Evolutionary conservation across 2,329 filamentous ascomycete species (phyloP).

Genomic region (Diatrype stigma): DNA sequence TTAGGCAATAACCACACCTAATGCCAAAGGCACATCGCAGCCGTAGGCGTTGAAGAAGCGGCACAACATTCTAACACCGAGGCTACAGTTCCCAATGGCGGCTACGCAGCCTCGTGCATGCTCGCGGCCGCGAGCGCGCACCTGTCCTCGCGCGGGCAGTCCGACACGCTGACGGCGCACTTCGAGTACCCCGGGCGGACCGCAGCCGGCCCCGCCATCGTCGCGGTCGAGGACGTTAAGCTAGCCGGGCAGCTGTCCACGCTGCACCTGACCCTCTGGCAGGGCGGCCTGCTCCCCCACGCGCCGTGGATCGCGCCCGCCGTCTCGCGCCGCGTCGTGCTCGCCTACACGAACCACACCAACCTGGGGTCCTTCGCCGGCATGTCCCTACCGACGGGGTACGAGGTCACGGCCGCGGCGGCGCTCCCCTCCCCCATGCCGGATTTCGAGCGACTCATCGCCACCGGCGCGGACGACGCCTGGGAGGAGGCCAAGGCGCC

Average conservation of each 20-base stretch:
- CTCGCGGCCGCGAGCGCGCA: conserved; percentile 14
- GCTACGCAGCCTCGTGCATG: conserved; percentile 20
- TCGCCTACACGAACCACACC: conserved; percentile 10
- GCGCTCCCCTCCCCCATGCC: conserved; percentile 8
- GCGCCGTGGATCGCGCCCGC: conserved; percentile 10
- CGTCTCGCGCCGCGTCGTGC: conserved; percentile 8
- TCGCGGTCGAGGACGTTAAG: conserved; percentile 22
- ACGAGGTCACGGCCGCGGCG: conserved; percentile 3
- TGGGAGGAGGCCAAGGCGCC: conserved; percentile 12
- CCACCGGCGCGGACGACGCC: conserved; percentile 8
- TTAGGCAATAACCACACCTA: too few relatives aligned
- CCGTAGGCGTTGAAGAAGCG: too few relatives aligned
- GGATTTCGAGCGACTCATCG: conserved; percentile 10
- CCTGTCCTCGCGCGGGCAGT: conserved; percentile 11
- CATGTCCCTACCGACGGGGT: conserved; percentile 7
- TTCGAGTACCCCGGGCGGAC: conserved; percentile 18
- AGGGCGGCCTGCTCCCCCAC: conserved; percentile 11
- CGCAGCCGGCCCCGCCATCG: conserved; percentile 10
- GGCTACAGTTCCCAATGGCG: conserved; percentile 22
- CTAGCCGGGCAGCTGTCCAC: conserved; percentile 15
- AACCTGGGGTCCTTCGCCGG: conserved; percentile 8
- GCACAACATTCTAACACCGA: not conserved
- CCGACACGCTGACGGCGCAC: conserved; percentile 11
- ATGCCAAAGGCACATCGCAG: too few relatives aligned
- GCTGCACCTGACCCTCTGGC: conserved; percentile 19